A percentile compares a stretch with the other conserved stretches of the same genome.
Conservation (phyloP, 495 filamentous ascomycete species). For the Lasiosphaeria hispida region DNA sequence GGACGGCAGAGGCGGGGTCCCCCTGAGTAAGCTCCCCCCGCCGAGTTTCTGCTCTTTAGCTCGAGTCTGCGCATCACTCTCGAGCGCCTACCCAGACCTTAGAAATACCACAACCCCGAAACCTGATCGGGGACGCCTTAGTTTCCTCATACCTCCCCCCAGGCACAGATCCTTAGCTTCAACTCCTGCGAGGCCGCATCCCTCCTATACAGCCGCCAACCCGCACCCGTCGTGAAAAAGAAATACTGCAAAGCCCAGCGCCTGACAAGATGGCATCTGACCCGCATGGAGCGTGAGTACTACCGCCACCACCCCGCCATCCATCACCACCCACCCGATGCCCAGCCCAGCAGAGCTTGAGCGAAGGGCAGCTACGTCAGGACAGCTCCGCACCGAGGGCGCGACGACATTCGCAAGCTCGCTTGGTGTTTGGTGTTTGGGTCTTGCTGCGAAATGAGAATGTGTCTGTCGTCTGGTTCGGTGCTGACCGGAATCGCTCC, state of each 20-base stretch:
- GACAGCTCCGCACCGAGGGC: constrained; percentile 9
- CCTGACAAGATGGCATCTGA: constrained; percentile 43
- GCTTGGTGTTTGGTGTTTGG: background rate
- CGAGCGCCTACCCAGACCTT: constrained; percentile 18
- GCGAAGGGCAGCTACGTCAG: constrained; percentile 1
- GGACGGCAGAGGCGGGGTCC: constrained; percentile 21
- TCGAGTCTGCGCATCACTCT: constrained; percentile 32
- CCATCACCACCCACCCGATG: constrained; percentile 9
- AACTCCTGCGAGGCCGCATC: background rate
- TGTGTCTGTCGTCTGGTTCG: no score
- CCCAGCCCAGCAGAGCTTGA: constrained; percentile 20
- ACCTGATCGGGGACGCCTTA: constrained; percentile 23
- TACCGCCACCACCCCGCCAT: constrained; percentile 40
- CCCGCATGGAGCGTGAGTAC: constrained; percentile 41
- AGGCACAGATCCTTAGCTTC: constrained; percentile 9
- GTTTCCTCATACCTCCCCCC: constrained; percentile 23
- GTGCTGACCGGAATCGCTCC: background rate
- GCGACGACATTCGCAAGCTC: constrained; percentile 2
- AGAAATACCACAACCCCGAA: constrained; percentile 39
- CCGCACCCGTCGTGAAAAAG: background rate
- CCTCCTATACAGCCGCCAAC: background rate
- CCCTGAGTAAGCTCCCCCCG: constrained; percentile 41
- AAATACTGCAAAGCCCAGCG: constrained; percentile 13
- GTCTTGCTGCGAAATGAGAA: background rate
- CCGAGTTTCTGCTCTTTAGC: constrained; percentile 24